Evolutionary conservation across 352 stramenopile species (phyloP), one percentile per base, ranked within the genome.

Genomic region (Thalassiosira mediterranea): DNA sequence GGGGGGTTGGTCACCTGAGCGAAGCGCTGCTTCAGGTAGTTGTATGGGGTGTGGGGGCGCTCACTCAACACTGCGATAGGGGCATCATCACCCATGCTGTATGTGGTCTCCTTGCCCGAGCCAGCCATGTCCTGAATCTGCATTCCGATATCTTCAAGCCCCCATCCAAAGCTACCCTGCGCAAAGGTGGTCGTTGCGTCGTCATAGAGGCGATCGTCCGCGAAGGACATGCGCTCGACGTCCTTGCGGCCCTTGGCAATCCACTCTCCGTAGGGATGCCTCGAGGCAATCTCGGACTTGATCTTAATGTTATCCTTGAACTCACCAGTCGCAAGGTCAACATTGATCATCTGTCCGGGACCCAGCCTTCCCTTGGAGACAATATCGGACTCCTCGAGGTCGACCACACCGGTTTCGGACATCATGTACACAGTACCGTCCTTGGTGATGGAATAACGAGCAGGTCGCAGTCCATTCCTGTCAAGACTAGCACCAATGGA

Each of bases 11-110:
- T 96, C 21, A 96, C 92, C 79, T 96, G 88, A 37, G 87, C 87
- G 57, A 92, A 92, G 25, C 86, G 87, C 84, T 98, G 96, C 88
- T 98, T 98, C 85, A 98, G 98, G 79, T 98, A 98, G 78, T 98
- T 97, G 77, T 96, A 98, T 1, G 96, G 86, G 42, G 94, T 84
- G 66, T 98, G 97, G 32, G 95, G 94, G 37, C 96, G 91, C 75
- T 96, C 88, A 25, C 93, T 97, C 37, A 97, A 72, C 1, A 89
- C 86, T 13, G 93, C 86, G 19, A 96, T 84, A 15, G 93, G 93
- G 21, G 92, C 91, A 84, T 97, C 93, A 61, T 96, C 93, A 63
- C 93, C 93, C 93, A 97, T 97, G 51, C 82, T 95, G 67, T 94
- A 95, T 1, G 94, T 96, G 13, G 91, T 94, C 79, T 97, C 93